Conservation (phyloP, 116 monocot species). For the Zostera marina region DNA sequence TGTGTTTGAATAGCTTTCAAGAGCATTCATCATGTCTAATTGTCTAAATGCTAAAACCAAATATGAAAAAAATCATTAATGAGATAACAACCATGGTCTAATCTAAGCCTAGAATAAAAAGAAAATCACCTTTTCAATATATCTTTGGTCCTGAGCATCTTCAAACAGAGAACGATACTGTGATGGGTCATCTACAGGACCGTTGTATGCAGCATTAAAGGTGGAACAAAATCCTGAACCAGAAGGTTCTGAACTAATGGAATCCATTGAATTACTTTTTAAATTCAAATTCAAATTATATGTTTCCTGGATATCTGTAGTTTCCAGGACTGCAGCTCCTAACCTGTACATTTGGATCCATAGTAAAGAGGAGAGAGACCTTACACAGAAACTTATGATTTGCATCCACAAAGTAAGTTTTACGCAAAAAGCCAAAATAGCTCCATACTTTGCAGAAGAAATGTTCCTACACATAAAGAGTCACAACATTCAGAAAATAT, state of each 20-base stretch:
- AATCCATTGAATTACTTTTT: conserved; percentile 19
- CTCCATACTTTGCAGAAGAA: conserved; percentile 36
- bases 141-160: conserved; percentile 33
- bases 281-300: conserved; percentile 40
- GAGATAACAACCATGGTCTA: too few species aligned
- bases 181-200: conserved; percentile 64
- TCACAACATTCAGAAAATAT: too few species aligned
- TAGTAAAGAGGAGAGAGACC: conserved; percentile 71
- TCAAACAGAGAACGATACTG: conserved; percentile 79
- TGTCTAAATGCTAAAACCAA: too few species aligned
- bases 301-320: conserved; percentile 27
- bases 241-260: too few species aligned
- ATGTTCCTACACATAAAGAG: conserved; percentile 31
- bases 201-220: conserved; percentile 48
- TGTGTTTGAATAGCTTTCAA: too few species aligned
- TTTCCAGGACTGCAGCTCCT: conserved; percentile 35
- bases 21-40: too few species aligned
- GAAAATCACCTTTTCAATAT: conserved; percentile 19
- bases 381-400: conserved; percentile 76
- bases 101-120: neutral
- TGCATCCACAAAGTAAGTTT: conserved; percentile 75
- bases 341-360: conserved; percentile 97
- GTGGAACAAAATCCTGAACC: conserved; percentile 27
- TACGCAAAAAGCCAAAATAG: conserved; percentile 54
- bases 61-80: too few species aligned